Evolutionary conservation across 2,329 filamentous ascomycete species (phyloP).

Genomic region (Podosphaera fusca): DNA sequence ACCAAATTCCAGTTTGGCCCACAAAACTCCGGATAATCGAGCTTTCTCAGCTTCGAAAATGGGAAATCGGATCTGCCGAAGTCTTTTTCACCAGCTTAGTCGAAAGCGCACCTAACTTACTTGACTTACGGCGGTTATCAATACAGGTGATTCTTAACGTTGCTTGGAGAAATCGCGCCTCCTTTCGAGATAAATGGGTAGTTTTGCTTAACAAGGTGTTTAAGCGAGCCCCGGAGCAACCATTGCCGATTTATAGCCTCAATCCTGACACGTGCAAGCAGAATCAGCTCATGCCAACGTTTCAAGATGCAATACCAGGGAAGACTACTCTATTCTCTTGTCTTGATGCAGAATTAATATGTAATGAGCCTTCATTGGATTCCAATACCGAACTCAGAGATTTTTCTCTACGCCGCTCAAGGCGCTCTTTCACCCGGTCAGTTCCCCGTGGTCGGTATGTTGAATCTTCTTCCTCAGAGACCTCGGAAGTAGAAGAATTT

Average conservation of each 20-base stretch:
- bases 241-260: slow-evolving; percentile 3
- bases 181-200: slow-evolving; percentile 59
- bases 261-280: neutral
- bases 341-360: neutral
- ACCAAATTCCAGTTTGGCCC: slow-evolving; percentile 60
- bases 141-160: slow-evolving; percentile 56
- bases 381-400: neutral
- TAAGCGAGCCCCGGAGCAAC: slow-evolving; percentile 23
- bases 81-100: slow-evolving; percentile 62
- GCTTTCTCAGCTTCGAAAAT: slow-evolving; percentile 55
- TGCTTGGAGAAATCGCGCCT: slow-evolving; percentile 60
- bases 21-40: slow-evolving; percentile 45
- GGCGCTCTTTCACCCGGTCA: neutral
- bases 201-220: slow-evolving; percentile 46
- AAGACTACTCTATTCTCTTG: neutral
- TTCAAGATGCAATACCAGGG: neutral
- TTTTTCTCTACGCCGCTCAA: neutral
- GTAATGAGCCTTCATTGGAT: neutral
- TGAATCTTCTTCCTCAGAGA: slow-evolving; percentile 6
- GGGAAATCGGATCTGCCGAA: slow-evolving; percentile 44
- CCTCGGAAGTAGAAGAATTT: slow-evolving; percentile 2
- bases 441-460: slow-evolving; percentile 8
- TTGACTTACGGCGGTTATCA: slow-evolving; percentile 41
- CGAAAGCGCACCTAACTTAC: slow-evolving; percentile 41
- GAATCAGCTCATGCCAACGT: neutral